Percentiles rank a stretch among this genome's conserved stretches.
Evolutionary conservation across 495 filamentous ascomycete species (phyloP).

Genomic region (Aspergillus egyptiacus): DNA sequence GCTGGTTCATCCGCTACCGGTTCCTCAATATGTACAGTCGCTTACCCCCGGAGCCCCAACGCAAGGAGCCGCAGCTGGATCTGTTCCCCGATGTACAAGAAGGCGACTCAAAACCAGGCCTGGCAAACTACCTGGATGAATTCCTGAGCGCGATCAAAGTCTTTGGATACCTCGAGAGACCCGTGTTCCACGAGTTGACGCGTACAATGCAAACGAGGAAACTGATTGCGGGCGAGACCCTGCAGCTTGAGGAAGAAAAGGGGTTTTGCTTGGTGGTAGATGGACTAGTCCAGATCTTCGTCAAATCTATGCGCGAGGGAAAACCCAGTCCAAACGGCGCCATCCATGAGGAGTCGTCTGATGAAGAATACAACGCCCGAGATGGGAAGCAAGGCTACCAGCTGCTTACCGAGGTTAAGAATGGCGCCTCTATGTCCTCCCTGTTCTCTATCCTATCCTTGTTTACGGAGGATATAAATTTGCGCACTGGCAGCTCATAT

Average conservation of each 20-base stretch:
- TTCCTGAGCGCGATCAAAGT: constrained; percentile 99
- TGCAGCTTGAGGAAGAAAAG: constrained; percentile 94
- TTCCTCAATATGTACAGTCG: constrained; percentile 93
- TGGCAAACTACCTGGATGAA: constrained; percentile 94
- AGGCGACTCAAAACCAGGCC: constrained; percentile 79
- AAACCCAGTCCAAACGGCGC: constrained; percentile 28
- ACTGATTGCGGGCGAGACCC: constrained; percentile 88
- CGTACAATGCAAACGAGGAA: constrained; percentile 97
- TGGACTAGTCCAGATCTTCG: constrained; percentile 95
- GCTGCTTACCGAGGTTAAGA: constrained; percentile 93
- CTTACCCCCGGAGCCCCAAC: constrained; percentile 86
- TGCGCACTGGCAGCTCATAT: constrained; percentile 47
- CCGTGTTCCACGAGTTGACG: constrained; percentile 95
- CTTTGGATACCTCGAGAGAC: constrained; percentile 92
- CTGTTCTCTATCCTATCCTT: constrained; percentile 94
- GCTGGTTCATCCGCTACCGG: constrained; percentile 90
- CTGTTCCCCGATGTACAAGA: constrained; percentile 90
- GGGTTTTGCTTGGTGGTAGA: constrained; percentile 97
- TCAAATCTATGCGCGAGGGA: constrained; percentile 72
- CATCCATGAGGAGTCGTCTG: constrained; percentile 42
- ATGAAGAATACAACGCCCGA: constrained; percentile 55
- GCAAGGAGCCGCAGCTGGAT: constrained; percentile 92
- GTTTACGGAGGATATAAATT: constrained; percentile 89
- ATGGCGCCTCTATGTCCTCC: constrained; percentile 97
- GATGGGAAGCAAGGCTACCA: constrained; percentile 77